Conservation (phyloP, 2,329 filamentous ascomycete genomes). For the Chaetothyriales sp. region DNA sequence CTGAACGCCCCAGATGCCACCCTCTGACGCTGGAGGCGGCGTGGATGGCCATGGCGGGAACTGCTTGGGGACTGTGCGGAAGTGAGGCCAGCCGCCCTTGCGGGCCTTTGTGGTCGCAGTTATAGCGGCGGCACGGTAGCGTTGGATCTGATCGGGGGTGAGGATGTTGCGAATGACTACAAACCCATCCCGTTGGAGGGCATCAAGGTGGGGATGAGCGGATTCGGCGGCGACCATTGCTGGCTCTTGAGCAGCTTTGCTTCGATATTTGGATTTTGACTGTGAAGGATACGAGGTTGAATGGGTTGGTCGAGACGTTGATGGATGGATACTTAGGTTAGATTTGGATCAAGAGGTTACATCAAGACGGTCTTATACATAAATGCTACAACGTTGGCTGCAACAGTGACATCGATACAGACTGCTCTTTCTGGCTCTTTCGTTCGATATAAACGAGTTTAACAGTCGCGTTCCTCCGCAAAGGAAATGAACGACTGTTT, state of each 20-base stretch:
- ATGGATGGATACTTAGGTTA: background rate
- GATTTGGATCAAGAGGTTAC: background rate
- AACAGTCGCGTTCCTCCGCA: no score
- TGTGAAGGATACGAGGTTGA: background rate
- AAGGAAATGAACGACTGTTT: no score
- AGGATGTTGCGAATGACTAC: slow-evolving; percentile 56
- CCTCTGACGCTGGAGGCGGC: slow-evolving; percentile 28
- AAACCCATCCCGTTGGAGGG: slow-evolving; percentile 58
- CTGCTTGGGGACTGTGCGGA: slow-evolving; percentile 75
- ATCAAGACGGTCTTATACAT: background rate
- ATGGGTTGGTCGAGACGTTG: background rate
- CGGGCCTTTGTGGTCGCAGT: slow-evolving; percentile 49
- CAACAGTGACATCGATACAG: background rate
- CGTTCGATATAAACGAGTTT: background rate
- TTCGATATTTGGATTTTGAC: background rate
- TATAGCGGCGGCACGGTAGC: slow-evolving; percentile 46
- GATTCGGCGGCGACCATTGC: background rate
- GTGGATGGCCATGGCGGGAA: slow-evolving; percentile 70
- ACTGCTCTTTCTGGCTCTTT: background rate
- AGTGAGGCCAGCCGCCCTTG: slow-evolving; percentile 60
- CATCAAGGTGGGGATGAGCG: slow-evolving; percentile 27
- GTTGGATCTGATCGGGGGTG: slow-evolving; percentile 36
- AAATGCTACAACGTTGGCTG: background rate
- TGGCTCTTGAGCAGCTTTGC: background rate
- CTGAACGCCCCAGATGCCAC: slow-evolving; percentile 80